phyloP scores from a whole-genome alignment of 768 basidiomycete species.

The Amanita molliuscula region DNA sequence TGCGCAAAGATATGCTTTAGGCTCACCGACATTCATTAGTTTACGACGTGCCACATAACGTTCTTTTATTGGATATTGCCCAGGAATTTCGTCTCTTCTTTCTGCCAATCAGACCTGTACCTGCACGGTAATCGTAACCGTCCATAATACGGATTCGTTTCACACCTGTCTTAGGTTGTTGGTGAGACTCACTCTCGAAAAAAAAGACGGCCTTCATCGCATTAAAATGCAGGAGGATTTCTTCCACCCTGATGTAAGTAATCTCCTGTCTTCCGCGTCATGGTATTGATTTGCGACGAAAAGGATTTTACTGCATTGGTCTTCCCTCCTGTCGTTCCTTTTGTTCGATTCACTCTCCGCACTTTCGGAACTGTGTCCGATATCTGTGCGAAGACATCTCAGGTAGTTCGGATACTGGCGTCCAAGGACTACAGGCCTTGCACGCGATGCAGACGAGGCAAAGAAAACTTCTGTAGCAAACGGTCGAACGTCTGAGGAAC shows the following conservation, averaged over 20 bases:
- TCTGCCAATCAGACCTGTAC: constrained; percentile 28
- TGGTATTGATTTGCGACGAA: background rate
- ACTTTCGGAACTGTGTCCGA: constrained; percentile 11
- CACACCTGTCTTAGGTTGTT: constrained; percentile 22
- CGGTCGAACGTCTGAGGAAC: background rate
- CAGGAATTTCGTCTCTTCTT: constrained; percentile 38
- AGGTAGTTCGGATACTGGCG: constrained; percentile 21
- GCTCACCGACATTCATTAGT: constrained; percentile 18
- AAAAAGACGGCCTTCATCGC: constrained; percentile 24
- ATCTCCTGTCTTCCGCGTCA: background rate
- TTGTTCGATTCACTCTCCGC: constrained; percentile 11
- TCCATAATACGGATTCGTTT: background rate
- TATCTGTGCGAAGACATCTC: constrained; percentile 17
- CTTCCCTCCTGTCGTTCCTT: constrained; percentile 13
- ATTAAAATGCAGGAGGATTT: constrained; percentile 41
- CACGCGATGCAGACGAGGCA: background rate
- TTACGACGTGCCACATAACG: constrained; percentile 28
- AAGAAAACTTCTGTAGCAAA: background rate
- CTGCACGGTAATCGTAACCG: constrained; percentile 27
- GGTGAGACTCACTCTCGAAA: constrained; percentile 36
- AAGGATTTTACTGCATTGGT: constrained; percentile 16
- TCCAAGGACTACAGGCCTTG: background rate
- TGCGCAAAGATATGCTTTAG: background rate
- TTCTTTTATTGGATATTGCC: constrained; percentile 32
- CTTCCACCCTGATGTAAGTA: constrained; percentile 19